These are phyloP conservation scores for Penicillium crustosum DNA, from an alignment of 2,329 filamentous ascomycete species.

Conservation along the genomic window DNA sequence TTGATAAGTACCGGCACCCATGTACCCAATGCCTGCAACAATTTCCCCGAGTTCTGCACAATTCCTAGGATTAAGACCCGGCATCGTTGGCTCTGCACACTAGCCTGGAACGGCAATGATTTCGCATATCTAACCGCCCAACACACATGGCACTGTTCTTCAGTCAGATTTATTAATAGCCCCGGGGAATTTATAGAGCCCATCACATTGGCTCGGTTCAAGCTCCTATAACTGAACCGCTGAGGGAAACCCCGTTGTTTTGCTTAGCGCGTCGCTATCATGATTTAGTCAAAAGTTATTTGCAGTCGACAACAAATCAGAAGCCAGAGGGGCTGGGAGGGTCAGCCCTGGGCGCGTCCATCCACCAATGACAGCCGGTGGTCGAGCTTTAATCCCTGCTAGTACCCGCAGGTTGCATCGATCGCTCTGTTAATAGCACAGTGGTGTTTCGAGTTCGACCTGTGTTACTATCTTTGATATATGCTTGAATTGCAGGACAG, in stretches of 20 bases:
- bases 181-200: conserved; percentile 19
- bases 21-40: conserved; percentile 4
- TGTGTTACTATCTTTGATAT: conserved; percentile 28
- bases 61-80: background rate
- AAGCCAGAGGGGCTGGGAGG: conserved; percentile 10
- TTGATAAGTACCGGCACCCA: background rate
- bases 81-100: conserved; percentile 22
- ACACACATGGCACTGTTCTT: conserved; percentile 15
- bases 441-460: conserved; percentile 27
- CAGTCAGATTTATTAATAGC: conserved; percentile 24
- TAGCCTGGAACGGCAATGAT: conserved; percentile 25
- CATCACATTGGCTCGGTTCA: conserved; percentile 6
- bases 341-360: conserved; percentile 23
- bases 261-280: conserved; percentile 27
- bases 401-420: conserved; percentile 29
- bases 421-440: conserved; percentile 31
- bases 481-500: conserved; percentile 5
- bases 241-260: conserved; percentile 25
- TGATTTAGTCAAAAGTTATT: conserved; percentile 21
- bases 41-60: conserved; percentile 8
- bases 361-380: conserved; percentile 23
- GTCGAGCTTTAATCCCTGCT: conserved; percentile 18
- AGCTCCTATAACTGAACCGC: conserved; percentile 18
- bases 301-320: conserved; percentile 17
- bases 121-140: conserved; percentile 24